Evolutionary conservation across 768 basidiomycete species (phyloP), one percentile per base, ranked within the genome.

Genomic region (Hericium rajendrae): DNA sequence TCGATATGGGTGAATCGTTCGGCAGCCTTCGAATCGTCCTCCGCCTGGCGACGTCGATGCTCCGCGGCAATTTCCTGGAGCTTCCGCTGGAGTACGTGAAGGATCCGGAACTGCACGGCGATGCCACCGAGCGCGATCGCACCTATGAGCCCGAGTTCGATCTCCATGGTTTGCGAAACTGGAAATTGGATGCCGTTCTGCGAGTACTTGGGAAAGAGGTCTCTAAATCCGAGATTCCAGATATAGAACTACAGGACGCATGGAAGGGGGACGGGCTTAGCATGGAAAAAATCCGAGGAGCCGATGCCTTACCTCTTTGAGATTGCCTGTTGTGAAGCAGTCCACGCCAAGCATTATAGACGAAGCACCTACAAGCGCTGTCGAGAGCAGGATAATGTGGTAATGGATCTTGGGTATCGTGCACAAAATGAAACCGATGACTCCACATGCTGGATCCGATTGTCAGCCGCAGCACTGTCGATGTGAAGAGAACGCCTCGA

Each of bases 311-410:
- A 88, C 92, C 83, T 97, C 94, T 74, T 97, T 97, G 54, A 97
- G 78, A 20, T 89, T 90, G 6, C 88, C 91, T 16, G 90, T 88
- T 2, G 92, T 89, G 70, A 84, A 97, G 69, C 94, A 97, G 71
- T 97, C 94, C 40, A 97, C 83, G 18, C 95, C 95, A 13, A 97
- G 76, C 57, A 94, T 91, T 69, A 97, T 87, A 0, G 92, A 86
- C 18, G 87, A 87, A 24, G 94, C 85, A 6, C 94, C 94, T 61
- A 97, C 91, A 64, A 91, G 80, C 48, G 93, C 88, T 41, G 94
- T 95, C 58, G 90, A 86, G 54, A 88, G 73, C 64, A 97, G 83
- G 55, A 97, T 73, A 66, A 93, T 76, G 69, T 92, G 88, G 72
- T 91, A 90, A 70, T 94, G 91, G 62, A 91, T 76, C 77, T 82